Base-by-base conservation (phyloP, 1,139 yeast genomes). In the Nakaseomyces glabratus region DNA sequence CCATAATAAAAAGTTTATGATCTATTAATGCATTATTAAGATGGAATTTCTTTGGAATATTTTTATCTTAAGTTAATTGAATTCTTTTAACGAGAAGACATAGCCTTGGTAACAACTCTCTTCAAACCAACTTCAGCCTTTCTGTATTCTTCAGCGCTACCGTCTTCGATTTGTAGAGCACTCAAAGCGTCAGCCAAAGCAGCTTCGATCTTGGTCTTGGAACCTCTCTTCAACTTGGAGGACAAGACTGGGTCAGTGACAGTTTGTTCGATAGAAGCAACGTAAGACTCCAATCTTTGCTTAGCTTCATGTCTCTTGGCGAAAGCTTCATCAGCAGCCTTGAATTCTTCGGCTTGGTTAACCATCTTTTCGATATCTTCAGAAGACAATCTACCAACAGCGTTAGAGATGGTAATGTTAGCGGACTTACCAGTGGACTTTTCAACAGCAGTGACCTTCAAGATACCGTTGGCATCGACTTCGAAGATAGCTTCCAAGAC, bases 401-500 rank as follows among this genome's bases (percentile, higher is more conserved):
- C 93, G 93, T 90, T 90, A 55, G 97, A 85, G 78, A 90, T 90
- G 69, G 97, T 90, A 65, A 90, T 90, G 93, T 90, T 90, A 63
- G 97, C 95, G 54, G 97, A 78, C 72, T 94, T 86, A 69, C 98
- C 98, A 55, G 98, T 90, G 51, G 96, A 85, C 75, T 90, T 90
- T 77, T 90, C 98, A 62, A 86, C 82, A 58, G 98, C 98, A 60
- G 98, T 88, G 62, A 90, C 98, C 88, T 90, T 90, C 69, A 90
- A 81, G 81, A 90, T 90, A 76, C 98, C 98, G 72, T 90, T 90
- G 62, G 97, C 97, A 69, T 90, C 98, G 66, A 90, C 94, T 76
- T 90, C 98, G 68, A 90, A 90, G 71, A 88, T 90, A 61, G 96
- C 93, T 76, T 90, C 98, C 68, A 90, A 82, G 63, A 85, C 97